phyloP scores from a whole-genome alignment of 2,329 filamentous ascomycete genomes.

The Pyricularia sp. region DNA sequence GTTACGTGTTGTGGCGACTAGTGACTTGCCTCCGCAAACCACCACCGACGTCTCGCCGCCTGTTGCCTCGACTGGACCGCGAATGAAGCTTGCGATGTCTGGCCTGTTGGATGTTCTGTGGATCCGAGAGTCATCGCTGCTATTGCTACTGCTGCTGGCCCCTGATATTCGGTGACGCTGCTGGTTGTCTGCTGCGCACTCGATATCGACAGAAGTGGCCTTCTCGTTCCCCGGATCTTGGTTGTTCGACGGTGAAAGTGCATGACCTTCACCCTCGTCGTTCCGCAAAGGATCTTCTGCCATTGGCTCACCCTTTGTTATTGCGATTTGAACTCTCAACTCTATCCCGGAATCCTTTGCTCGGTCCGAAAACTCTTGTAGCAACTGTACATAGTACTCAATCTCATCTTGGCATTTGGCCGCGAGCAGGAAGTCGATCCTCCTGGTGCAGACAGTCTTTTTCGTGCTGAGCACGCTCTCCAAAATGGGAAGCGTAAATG shows the following conservation, averaged over 20 bases:
- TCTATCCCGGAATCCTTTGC: conserved; percentile 36
- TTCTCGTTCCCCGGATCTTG: background rate
- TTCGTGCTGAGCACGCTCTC: conserved; percentile 39
- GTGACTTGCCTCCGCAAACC: conserved; percentile 47
- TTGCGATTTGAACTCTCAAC: conserved; percentile 42
- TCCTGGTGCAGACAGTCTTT: conserved; percentile 35
- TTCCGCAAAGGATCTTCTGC: background rate
- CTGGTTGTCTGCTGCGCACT: conserved; percentile 12
- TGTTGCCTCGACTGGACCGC: conserved; percentile 44
- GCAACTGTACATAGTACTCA: conserved; percentile 42
- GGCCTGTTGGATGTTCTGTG: conserved; percentile 36
- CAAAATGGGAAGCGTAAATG: conserved; percentile 50
- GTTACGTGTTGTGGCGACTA: conserved; percentile 45
- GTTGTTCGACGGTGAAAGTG: background rate
- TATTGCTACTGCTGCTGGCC: background rate
- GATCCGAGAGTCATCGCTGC: conserved; percentile 29
- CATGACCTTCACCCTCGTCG: background rate
- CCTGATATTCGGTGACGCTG: background rate
- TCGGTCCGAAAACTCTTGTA: conserved; percentile 33
- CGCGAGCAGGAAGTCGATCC: conserved; percentile 43
- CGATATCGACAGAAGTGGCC: conserved; percentile 14
- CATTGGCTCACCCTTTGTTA: conserved; percentile 28
- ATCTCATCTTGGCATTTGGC: conserved; percentile 43
- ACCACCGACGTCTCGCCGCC: conserved; percentile 53
- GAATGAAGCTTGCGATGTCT: conserved; percentile 41